These are phyloP conservation scores for Didymella segeticola DNA, from an alignment of 2,329 filamentous ascomycete genomes.

Conservation along the genomic window DNA sequence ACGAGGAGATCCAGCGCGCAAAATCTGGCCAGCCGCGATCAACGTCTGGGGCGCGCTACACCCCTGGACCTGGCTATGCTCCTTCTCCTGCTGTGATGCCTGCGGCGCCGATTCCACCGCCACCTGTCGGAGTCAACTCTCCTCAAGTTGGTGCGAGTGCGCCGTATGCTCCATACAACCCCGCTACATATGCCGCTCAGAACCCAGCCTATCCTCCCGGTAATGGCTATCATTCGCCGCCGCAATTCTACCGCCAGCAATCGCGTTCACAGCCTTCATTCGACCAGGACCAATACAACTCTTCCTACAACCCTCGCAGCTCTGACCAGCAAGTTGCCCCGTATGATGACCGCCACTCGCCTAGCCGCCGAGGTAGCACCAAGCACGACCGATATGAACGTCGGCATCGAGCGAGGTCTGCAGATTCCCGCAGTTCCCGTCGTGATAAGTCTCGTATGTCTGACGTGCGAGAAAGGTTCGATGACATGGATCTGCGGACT, in stretches of 20 bases:
- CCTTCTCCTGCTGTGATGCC: slow-evolving; percentile 35
- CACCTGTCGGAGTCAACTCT: slow-evolving; percentile 29
- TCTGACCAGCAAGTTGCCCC: slow-evolving; percentile 28
- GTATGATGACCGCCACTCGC: slow-evolving; percentile 30
- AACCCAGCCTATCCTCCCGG: slow-evolving; percentile 27
- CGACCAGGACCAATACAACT: slow-evolving; percentile 24
- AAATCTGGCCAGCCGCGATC: slow-evolving; percentile 22
- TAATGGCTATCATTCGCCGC: slow-evolving; percentile 39
- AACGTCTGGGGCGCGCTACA: slow-evolving; percentile 38
- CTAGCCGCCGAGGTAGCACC: slow-evolving; percentile 37
- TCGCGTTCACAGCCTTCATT: slow-evolving; percentile 45
- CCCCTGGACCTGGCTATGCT: slow-evolving; percentile 41
- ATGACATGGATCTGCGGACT: slow-evolving; percentile 42
- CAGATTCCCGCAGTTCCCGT: slow-evolving; percentile 44
- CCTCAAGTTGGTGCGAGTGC: slow-evolving; percentile 4
- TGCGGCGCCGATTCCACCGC: slow-evolving; percentile 29
- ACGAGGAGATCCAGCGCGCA: slow-evolving; percentile 14
- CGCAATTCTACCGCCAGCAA: slow-evolving; percentile 43
- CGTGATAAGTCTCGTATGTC: slow-evolving; percentile 38
- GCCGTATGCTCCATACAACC: slow-evolving; percentile 40
- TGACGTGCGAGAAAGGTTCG: slow-evolving; percentile 46
- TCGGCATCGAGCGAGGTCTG: slow-evolving; percentile 47
- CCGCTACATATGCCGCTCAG: slow-evolving; percentile 36
- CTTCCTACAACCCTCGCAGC: slow-evolving; percentile 24
- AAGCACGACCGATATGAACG: slow-evolving; percentile 36